Base-by-base conservation (phyloP, 352 stramenopile species). In the Globisporangium recalcitrans region DNA sequence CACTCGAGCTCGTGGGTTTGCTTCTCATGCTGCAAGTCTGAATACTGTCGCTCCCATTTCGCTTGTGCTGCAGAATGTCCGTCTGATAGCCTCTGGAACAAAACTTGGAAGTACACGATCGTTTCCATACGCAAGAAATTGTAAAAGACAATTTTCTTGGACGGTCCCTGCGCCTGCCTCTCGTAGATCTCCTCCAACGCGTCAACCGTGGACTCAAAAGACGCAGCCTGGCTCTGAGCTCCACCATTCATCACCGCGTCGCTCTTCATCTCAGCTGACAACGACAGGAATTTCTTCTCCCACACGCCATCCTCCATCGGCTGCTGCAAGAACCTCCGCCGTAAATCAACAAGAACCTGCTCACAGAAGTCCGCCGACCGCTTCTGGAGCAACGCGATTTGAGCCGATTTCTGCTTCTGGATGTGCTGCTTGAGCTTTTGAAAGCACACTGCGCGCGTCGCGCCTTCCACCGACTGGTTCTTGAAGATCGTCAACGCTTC, bases 371-470 rank as follows among this genome's bases (percentile, higher is more conserved):
- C 73, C 1, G 69, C 83, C 0, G 84, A 93, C 32, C 76, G 73
- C 44, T 69, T 76, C 55, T 93, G 85, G 31, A 93, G 63, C 31
- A 64, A 36, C 9, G 78, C 71, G 9, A 93, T 88, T 6, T 83
- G 65, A 2, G 66, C 54, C 8, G 81, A 63, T 16, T 82, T 82
- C 51, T 85, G 64, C 21, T 78, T 68, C 36, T 90, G 80, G 13
- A 92, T 88, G 49, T 91, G 79, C 32, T 70, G 61, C 58, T 92
- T 91, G 16, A 93, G 79, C 40, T 78, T 88, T 29, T 91, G 85
- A 60, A 92, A 93, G 64, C 81, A 89, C 27, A 58, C 51, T 3
- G 78, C 63, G 2, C 83, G 74, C 0, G 77, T 82, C 16, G 80
- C 49, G 1, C 85, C 81, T 68, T 94, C 82, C 21, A 92, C 78